Conservation (phyloP, 805 yeast genomes). For the Metschnikowia lachancei region DNA sequence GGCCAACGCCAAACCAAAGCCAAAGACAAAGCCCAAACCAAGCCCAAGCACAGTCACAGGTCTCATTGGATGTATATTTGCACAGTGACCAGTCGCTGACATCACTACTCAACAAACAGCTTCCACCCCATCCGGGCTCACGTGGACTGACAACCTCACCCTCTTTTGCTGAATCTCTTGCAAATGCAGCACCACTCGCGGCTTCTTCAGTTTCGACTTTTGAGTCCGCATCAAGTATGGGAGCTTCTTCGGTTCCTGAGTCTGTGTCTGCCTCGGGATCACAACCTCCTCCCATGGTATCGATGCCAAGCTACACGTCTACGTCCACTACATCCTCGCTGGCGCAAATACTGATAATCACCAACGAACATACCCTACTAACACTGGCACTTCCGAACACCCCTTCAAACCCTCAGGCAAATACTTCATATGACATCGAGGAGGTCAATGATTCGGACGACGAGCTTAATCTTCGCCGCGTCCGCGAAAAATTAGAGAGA, state of each 20-base stretch:
- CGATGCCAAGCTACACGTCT: slow-evolving; percentile 3
- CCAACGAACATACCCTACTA: slow-evolving; percentile 3
- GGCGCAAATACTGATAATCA: background rate
- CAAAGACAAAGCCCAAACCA: background rate
- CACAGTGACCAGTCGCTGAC: slow-evolving; percentile 13
- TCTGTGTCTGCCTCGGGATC: background rate
- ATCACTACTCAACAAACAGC: slow-evolving; percentile 11
- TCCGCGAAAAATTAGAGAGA: slow-evolving; percentile 18
- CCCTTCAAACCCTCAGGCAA: slow-evolving; percentile 1
- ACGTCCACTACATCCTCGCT: background rate
- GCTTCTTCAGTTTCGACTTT: background rate
- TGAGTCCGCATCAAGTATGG: slow-evolving; percentile 2
- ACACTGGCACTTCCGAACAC: slow-evolving; percentile 8
- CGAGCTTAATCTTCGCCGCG: slow-evolving; percentile 23
- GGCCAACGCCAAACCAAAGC: too few species aligned
- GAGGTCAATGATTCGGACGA: slow-evolving; percentile 43
- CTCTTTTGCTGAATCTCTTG: background rate
- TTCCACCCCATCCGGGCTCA: slow-evolving; percentile 12
- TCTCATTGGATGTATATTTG: slow-evolving; percentile 52
- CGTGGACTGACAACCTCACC: slow-evolving; percentile 2
- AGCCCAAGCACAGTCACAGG: slow-evolving; percentile 54
- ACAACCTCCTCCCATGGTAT: slow-evolving; percentile 1
- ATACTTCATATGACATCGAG: slow-evolving; percentile 30
- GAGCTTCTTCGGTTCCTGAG: background rate
- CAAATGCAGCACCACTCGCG: slow-evolving; percentile 1